Evolutionary conservation across 2,329 filamentous ascomycete species (phyloP).

Genomic region (Phaeosphaeria sp.): DNA sequence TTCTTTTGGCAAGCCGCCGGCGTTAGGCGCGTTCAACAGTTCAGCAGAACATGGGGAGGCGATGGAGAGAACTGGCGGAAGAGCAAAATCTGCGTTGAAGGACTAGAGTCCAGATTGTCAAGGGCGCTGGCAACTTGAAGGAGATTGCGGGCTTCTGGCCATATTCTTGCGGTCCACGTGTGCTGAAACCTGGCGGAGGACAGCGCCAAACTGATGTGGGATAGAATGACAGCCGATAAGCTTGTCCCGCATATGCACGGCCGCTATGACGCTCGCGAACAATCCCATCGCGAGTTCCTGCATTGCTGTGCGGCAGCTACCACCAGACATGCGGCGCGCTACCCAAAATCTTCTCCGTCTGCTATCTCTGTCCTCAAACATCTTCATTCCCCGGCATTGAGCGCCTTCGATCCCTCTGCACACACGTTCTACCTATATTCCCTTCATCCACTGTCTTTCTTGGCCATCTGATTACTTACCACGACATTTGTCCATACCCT

Average conservation of each 20-base stretch:
- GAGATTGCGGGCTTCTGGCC: conserved; percentile 6
- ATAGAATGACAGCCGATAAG: conserved; percentile 28
- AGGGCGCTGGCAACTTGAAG: background rate
- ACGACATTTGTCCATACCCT: conserved; percentile 24
- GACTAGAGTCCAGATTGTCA: background rate
- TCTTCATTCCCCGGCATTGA: background rate
- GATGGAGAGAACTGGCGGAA: background rate
- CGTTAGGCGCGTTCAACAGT: conserved; percentile 37
- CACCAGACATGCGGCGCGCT: conserved; percentile 24
- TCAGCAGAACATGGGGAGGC: conserved; percentile 8
- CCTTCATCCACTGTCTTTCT: conserved; percentile 10
- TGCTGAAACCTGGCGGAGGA: conserved; percentile 18
- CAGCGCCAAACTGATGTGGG: conserved; percentile 17
- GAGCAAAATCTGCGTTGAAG: background rate
- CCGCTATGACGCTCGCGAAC: conserved; percentile 26
- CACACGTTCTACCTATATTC: background rate
- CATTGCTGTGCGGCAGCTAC: conserved; percentile 34
- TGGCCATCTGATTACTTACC: conserved; percentile 22
- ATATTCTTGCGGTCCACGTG: conserved; percentile 13
- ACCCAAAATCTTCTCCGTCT: conserved; percentile 18
- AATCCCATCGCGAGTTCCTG: conserved; percentile 41
- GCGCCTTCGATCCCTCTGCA: background rate
- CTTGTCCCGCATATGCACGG: conserved; percentile 26
- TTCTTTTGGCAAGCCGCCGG: conserved; percentile 23
- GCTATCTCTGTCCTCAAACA: background rate